These are phyloP conservation scores for Phoma herbarum DNA, from an alignment of 2,329 filamentous ascomycete species.

Conservation along the genomic window DNA sequence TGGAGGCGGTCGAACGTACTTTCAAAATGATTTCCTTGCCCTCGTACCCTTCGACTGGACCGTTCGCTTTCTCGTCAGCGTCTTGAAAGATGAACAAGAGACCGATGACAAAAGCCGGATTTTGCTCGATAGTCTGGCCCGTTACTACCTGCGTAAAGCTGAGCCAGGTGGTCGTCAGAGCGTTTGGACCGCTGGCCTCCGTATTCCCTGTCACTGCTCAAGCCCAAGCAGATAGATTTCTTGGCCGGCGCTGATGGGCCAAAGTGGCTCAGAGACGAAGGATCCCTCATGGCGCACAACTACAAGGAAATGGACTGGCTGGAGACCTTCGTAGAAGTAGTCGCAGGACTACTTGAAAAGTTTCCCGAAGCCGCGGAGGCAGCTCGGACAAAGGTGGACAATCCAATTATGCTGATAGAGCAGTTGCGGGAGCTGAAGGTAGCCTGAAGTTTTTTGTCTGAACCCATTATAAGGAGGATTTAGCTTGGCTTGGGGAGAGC, in stretches of 20 bases:
- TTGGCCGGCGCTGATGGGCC: neutral
- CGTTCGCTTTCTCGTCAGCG: neutral
- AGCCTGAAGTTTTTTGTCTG: neutral
- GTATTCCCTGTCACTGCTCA: neutral
- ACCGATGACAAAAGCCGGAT: neutral
- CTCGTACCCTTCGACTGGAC: neutral
- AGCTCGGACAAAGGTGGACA: neutral
- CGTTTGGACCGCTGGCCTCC: neutral
- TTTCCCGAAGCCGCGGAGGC: neutral
- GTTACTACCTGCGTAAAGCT: neutral
- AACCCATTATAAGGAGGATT: neutral
- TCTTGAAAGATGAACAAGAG: neutral
- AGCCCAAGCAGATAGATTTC: neutral
- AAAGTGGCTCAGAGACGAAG: neutral
- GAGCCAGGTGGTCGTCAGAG: neutral
- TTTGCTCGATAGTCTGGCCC: neutral
- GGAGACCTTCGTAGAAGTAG: conserved; percentile 4
- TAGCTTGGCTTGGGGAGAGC: neutral
- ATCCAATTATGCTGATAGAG: neutral
- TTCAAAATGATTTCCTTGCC: neutral
- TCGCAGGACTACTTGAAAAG: neutral
- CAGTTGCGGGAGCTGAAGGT: neutral
- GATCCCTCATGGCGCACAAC: neutral
- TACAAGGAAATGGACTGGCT: conserved; percentile 5
- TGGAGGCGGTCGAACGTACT: neutral